Base-by-base conservation (phyloP, 768 basidiomycete species). In the Phaeotremella skinneri region DNA sequence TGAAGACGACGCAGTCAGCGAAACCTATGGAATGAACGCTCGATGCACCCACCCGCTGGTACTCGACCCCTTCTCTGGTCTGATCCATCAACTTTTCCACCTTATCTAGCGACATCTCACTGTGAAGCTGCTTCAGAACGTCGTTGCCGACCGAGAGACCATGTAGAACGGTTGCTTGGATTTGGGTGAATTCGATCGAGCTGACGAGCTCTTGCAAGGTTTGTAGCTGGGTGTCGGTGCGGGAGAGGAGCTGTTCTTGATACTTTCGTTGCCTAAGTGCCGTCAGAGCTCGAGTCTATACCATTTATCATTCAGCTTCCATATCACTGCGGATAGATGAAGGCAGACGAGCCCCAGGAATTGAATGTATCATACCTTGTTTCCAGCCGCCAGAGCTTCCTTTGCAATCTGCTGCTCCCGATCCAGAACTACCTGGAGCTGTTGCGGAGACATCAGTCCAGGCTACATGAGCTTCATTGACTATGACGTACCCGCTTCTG, bases 41-140 rank as follows among this genome's bases (percentile, higher is more conserved):
- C 20, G 23, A 20, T 31, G 17, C 25, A 76, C 83, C 39, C 61
- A 91, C 94, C 73, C 82, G 80, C 72, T 99, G 91, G 76, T 97
- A 97, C 61, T 86, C 91, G 64, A 88, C 83, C 13, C 91, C 96
- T 71, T 98, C 94, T 2, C 84, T 84, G 0, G 93, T 96, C 78
- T 96, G 90, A 64, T 88, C 90, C 80, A 99, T 82, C 52, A 98
- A 79, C 72, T 85, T 89, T 82, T 98, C 94, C n/a, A 97, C 93
- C 59, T 81, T 85, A 76, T 96, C 91, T 7, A 91, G 68, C 66
- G 86, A 90, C 85, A 99, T 85, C 76, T 98, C 91, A 67, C 86
- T 86, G 76, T 99, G 92, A 16, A 99, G 88, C 78, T 96, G 86
- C 76, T 88, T 91, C 45, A 99, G 80, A 0, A 97, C 91, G 29